phyloP scores from a whole-genome alignment of 2,329 filamentous ascomycete genomes.

The Diplocarpon rosae region DNA sequence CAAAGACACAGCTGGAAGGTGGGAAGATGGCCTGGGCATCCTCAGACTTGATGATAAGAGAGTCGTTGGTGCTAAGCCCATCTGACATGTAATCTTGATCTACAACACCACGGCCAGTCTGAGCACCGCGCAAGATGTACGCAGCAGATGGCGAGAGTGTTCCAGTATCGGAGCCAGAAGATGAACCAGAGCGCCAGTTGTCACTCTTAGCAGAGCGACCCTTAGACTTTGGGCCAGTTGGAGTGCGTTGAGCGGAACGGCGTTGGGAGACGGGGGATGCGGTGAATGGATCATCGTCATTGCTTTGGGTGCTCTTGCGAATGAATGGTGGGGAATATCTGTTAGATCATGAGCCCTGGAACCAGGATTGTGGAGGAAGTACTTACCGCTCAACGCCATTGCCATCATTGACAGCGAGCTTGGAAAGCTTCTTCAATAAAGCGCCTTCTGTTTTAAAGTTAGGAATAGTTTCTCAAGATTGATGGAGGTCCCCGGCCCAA shows the following conservation, averaged over 20 bases:
- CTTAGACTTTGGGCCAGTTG: conserved; percentile 14
- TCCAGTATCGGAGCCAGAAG: conserved; percentile 12
- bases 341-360: conserved; percentile 1
- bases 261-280: conserved; percentile 2
- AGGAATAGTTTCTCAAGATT: neutral
- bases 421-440: conserved; percentile 7
- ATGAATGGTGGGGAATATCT: conserved; percentile 25
- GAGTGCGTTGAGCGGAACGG: conserved; percentile 15
- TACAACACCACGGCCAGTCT: conserved; percentile 11
- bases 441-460: conserved; percentile 3
- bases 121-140: conserved; percentile 6
- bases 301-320: conserved; percentile 15
- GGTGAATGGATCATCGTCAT: conserved; percentile 20
- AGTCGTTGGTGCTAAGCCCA: conserved; percentile 1
- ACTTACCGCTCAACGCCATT: conserved; percentile 15
- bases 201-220: conserved; percentile 15
- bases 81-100: conserved; percentile 11
- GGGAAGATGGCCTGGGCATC: conserved; percentile 29
- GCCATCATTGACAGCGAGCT: conserved; percentile 5
- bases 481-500: neutral
- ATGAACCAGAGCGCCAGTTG: conserved; percentile 24
- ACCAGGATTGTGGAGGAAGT: neutral
- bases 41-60: conserved; percentile 15
- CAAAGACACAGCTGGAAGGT: conserved; percentile 49
- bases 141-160: conserved; percentile 10